Percentiles rank a stretch among this genome's conserved stretches.
Evolutionary conservation across 78 protist genomes (phyloP).

Genomic region (Protostelium mycophagum): DNA sequence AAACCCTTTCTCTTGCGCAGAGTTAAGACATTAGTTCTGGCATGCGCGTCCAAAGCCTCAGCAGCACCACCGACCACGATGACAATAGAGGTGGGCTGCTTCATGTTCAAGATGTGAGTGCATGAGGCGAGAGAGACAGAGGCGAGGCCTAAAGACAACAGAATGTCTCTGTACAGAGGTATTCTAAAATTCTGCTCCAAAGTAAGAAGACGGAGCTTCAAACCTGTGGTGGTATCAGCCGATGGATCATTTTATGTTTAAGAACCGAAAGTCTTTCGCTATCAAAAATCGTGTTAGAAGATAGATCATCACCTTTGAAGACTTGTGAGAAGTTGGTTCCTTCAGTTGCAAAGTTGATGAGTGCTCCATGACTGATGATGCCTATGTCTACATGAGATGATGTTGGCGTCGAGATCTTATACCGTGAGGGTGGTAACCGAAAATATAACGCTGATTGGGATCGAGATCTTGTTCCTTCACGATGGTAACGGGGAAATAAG

Average conservation of each 20-base stretch:
- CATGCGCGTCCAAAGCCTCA: slow-evolving; percentile 57
- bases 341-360: slow-evolving; percentile 58
- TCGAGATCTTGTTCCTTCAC: slow-evolving; percentile 26
- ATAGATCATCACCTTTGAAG: too few relatives aligned
- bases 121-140: slow-evolving; percentile 27
- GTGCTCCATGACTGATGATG: slow-evolving; percentile 50
- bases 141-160: slow-evolving; percentile 45
- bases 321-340: slow-evolving; percentile 33
- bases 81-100: slow-evolving; percentile 24
- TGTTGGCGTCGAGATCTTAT: neutral
- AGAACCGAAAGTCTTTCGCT: too few relatives aligned
- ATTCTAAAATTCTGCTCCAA: slow-evolving; percentile 47
- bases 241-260: too few relatives aligned
- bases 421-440: slow-evolving; percentile 13
- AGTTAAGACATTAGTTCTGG: slow-evolving; percentile 27
- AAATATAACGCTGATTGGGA: slow-evolving; percentile 40
- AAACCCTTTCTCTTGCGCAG: slow-evolving; percentile 54
- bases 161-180: slow-evolving; percentile 43
- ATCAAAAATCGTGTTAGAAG: too few relatives aligned
- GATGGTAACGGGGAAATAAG: slow-evolving; percentile 52
- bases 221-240: too few relatives aligned
- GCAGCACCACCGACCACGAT: slow-evolving; percentile 61
- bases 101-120: slow-evolving; percentile 21
- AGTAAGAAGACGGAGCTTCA: slow-evolving; percentile 41
- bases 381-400: neutral